phyloP scores from a whole-genome alignment of 495 filamentous ascomycete species.

The Podospora comata region DNA sequence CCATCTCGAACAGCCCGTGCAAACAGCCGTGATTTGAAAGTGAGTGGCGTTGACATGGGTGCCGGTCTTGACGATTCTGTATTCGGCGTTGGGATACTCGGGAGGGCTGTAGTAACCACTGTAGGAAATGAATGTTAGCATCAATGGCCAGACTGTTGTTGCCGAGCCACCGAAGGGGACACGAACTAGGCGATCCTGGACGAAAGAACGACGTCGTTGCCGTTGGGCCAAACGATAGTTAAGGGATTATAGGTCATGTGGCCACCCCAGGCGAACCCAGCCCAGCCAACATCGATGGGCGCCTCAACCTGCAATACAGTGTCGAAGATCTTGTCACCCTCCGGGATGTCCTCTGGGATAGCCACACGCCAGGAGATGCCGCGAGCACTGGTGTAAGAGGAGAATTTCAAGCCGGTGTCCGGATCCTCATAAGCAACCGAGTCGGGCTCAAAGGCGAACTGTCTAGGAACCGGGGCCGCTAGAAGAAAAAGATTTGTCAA shows the following conservation, averaged over 20 bases:
- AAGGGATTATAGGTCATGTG: slow-evolving; percentile 49
- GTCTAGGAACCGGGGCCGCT: slow-evolving; percentile 20
- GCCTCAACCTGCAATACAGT: slow-evolving; percentile 42
- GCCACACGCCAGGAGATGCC: slow-evolving; percentile 41
- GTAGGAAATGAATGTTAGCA: slow-evolving; percentile 17
- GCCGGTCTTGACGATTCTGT: slow-evolving; percentile 42
- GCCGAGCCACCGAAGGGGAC: background rate
- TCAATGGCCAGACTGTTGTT: too few species aligned
- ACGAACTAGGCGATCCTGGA: slow-evolving; percentile 46
- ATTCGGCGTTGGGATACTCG: slow-evolving; percentile 33
- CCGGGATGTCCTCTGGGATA: slow-evolving; percentile 34
- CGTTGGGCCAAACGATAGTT: slow-evolving; percentile 44
- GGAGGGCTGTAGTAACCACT: slow-evolving; percentile 47
- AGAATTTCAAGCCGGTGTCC: slow-evolving; percentile 43
- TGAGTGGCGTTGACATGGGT: slow-evolving; percentile 46
- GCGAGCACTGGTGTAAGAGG: slow-evolving; percentile 38
- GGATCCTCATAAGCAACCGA: slow-evolving; percentile 35
- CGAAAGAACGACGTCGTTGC: slow-evolving; percentile 36
- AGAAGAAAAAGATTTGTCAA: background rate
- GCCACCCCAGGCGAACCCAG: slow-evolving; percentile 46
- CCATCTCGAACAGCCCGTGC: slow-evolving; percentile 45
- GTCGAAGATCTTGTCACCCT: slow-evolving; percentile 36
- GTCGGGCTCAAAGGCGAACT: slow-evolving; percentile 34
- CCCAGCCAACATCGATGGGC: slow-evolving; percentile 43
- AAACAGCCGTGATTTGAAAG: slow-evolving; percentile 44